A percentile compares a stretch with the other conserved stretches of the same genome.
These are phyloP conservation scores for Globisporangium mamillatum DNA, from an alignment of 352 stramenopile species.

Conservation along the genomic window DNA sequence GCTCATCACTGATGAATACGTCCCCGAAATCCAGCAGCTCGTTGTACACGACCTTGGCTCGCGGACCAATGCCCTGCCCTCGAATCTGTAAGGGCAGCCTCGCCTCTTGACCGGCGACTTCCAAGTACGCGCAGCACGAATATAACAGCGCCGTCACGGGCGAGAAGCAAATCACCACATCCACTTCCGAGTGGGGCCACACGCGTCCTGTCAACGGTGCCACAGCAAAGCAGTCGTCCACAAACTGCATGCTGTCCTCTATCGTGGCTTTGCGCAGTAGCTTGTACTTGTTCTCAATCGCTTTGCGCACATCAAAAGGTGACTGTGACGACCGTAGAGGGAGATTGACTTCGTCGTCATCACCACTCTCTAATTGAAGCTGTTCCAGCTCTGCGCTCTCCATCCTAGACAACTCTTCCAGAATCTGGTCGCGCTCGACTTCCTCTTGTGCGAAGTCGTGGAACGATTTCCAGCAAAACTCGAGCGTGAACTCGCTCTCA, in stretches of 20 bases:
- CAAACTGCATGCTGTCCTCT: slow-evolving; percentile 93
- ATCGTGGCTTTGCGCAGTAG: slow-evolving; percentile 86
- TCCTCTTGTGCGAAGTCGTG: slow-evolving; percentile 67
- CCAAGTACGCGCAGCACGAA: slow-evolving; percentile 79
- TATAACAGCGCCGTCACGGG: slow-evolving; percentile 83
- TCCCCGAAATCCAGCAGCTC: slow-evolving; percentile 93
- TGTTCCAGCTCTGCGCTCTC: slow-evolving; percentile 70
- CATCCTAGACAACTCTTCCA: slow-evolving; percentile 83
- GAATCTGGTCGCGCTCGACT: slow-evolving; percentile 71
- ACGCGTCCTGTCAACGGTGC: slow-evolving; percentile 87
- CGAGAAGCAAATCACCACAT: slow-evolving; percentile 90
- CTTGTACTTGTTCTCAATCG: slow-evolving; percentile 90
- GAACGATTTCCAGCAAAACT: slow-evolving; percentile 93
- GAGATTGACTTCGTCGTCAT: slow-evolving; percentile 19
- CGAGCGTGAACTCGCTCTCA: slow-evolving; percentile 87
- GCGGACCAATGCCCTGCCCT: slow-evolving; percentile 90
- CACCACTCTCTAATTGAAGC: slow-evolving; percentile 44
- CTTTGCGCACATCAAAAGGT: slow-evolving; percentile 56
- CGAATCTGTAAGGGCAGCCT: slow-evolving; percentile 88
- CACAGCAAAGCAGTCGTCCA: slow-evolving; percentile 91
- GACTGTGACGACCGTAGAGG: slow-evolving; percentile 30
- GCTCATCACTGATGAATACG: slow-evolving; percentile 91
- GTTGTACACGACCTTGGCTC: slow-evolving; percentile 92
- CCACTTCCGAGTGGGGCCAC: slow-evolving; percentile 90
- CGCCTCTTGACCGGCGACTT: slow-evolving; percentile 87